Evolutionary conservation across 179 eudicot genomes (phyloP), one percentile per base, ranked within the genome.

Genomic region (Beta macrorhiza): DNA sequence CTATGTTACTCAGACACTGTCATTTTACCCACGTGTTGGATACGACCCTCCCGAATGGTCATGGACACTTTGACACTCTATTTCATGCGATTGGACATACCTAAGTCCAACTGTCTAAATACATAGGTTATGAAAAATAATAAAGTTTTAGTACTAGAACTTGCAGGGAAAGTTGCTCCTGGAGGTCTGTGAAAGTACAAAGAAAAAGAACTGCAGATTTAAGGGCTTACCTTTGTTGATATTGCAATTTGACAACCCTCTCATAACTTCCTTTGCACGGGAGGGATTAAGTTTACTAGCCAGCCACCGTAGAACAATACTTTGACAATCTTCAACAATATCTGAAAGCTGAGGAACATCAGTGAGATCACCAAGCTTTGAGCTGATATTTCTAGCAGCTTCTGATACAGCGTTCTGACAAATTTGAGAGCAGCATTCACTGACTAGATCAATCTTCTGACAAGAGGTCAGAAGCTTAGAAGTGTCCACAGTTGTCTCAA

Each of bases 221-320:
- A 20, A 20, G 64, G 32, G 13, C 86, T 86, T 67, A 96, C 97
- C 99, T 92, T 94, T 90, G 81, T 96, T 96, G 76, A 90, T 86
- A 32, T 94, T 88, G 90, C 99, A 96, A 82, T 92, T 96, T 67
- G 98, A 89, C 79, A 96, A 84, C 72, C 96, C 98, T 85, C 99
- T 87, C 75, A 96, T 91, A 83, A 94, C 89, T 76, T 88, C 90
- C 83, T 91, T 96, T 78, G 99, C 96, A 76, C 76, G 84, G 75
- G 90, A 84, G 79, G 96, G 91, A 75, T 84, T 91, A 58, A 92
- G 98, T 76, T 90, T 90, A 77, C 98, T 94, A 6, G 97, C 97
- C 81, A 96, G 86, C 98, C 98, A 96, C 74, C 98, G 83, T 68
- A 90, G 89, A 47, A 88, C 98, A 80, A 96, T 87, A 78, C 82